Evolutionary conservation across 208 protist genomes (phyloP).

Genomic region (Trypanosoma vivax): DNA sequence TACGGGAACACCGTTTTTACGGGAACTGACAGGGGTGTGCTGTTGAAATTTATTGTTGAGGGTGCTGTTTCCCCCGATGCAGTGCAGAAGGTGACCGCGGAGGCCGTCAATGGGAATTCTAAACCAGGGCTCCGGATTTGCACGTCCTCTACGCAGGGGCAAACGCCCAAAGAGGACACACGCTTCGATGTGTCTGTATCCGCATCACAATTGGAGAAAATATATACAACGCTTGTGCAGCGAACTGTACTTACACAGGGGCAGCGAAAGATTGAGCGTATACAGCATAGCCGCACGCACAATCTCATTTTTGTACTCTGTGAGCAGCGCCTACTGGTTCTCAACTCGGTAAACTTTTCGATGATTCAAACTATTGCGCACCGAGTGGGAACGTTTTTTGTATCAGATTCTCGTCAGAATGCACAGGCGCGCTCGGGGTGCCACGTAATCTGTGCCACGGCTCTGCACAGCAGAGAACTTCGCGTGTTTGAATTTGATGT

Average conservation of each 20-base stretch:
- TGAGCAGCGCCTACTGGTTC: conserved; percentile 30
- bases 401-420: conserved; percentile 21
- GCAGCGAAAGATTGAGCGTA: conserved; percentile 23
- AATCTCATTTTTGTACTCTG: conserved; percentile 57
- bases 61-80: conserved; percentile 7
- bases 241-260: conserved; percentile 7
- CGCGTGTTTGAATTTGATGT: conserved; percentile 36
- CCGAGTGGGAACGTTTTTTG: conserved; percentile 32
- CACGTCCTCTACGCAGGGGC: too few relatives aligned
- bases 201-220: conserved; percentile 11
- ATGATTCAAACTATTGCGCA: conserved; percentile 21
- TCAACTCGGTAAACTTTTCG: conserved; percentile 15
- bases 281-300: conserved; percentile 70
- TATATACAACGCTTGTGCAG: conserved; percentile 38
- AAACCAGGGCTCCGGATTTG: too few relatives aligned
- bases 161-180: neutral
- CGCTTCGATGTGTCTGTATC: neutral
- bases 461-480: conserved; percentile 22
- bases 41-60: conserved; percentile 51
- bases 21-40: conserved; percentile 49
- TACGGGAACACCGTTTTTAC: conserved; percentile 44
- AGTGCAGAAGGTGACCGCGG: neutral
- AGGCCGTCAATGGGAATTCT: neutral
- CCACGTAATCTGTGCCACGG: conserved; percentile 29
- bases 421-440: conserved; percentile 7